Evolutionary conservation across 2,329 filamentous ascomycete species (phyloP).

Genomic region (Camillea tinctor): DNA sequence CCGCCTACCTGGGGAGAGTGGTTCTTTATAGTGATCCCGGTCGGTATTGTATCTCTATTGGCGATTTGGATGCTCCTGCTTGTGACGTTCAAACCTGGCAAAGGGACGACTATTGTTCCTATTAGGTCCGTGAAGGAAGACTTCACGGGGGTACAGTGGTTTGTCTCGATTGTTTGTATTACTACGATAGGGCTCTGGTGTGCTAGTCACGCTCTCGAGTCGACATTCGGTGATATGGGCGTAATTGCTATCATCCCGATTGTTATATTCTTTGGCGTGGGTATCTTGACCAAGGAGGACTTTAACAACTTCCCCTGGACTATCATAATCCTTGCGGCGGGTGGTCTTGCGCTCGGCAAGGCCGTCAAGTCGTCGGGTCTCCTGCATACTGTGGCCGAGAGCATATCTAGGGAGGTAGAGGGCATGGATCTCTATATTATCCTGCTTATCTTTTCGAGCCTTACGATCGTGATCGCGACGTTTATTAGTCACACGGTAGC

Average conservation of each 20-base stretch:
- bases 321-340: constrained; percentile 96
- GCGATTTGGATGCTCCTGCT: constrained; percentile 88
- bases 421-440: constrained; percentile 83
- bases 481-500: constrained; percentile 98
- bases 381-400: constrained; percentile 78
- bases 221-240: constrained; percentile 94
- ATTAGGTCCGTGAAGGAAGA: constrained; percentile 86
- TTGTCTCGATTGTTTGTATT: constrained; percentile 81
- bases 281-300: constrained; percentile 95
- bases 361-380: constrained; percentile 92
- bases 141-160: constrained; percentile 89
- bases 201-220: constrained; percentile 82
- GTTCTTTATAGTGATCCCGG: constrained; percentile 95
- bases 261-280: constrained; percentile 92
- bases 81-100: constrained; percentile 79
- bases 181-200: constrained; percentile 91
- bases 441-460: constrained; percentile 75
- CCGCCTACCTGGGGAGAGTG: constrained; percentile 90
- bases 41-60: constrained; percentile 84
- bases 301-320: constrained; percentile 99
- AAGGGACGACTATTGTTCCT: constrained; percentile 83
- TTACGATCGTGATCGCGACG: constrained; percentile 91
- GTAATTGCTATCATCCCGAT: constrained; percentile 96
- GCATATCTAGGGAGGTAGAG: constrained; percentile 72
- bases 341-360: constrained; percentile 88